phyloP scores from a whole-genome alignment of 2,329 filamentous ascomycete genomes.

The Diaporthe destruens region DNA sequence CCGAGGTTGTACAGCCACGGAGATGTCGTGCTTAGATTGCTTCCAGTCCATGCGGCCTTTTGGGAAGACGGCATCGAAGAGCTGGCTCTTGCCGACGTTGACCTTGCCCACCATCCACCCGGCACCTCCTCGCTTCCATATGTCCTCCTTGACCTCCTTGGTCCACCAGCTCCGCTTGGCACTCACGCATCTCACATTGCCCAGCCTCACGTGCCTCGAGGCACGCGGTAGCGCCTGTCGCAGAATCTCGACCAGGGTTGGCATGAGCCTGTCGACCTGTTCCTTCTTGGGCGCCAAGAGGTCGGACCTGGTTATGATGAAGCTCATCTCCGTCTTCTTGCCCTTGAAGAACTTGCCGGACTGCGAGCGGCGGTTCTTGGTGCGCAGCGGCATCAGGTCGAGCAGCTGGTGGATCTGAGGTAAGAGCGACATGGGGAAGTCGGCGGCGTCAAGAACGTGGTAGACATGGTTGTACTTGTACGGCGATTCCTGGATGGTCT shows the following conservation, averaged over 20 bases:
- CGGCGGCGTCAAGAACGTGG: conserved; percentile 93
- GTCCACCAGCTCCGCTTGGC: conserved; percentile 93
- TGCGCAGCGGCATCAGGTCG: conserved; percentile 78
- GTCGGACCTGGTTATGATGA: conserved; percentile 91
- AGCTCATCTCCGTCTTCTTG: conserved; percentile 82
- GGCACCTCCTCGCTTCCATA: conserved; percentile 85
- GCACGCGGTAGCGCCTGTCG: conserved; percentile 79
- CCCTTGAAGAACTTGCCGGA: conserved; percentile 74
- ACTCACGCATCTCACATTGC: conserved; percentile 89
- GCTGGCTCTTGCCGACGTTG: conserved; percentile 95
- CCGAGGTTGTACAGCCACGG: conserved; percentile 46
- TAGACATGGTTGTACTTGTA: conserved; percentile 95
- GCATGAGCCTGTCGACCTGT: conserved; percentile 88
- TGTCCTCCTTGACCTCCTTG: conserved; percentile 84
- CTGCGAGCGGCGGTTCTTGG: conserved; percentile 82
- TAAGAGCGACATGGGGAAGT: conserved; percentile 94
- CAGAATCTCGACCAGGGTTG: conserved; percentile 82
- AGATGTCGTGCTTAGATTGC: conserved; percentile 54
- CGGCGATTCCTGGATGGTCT: conserved; percentile 89
- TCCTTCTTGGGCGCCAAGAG: conserved; percentile 85
- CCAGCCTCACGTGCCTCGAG: conserved; percentile 80
- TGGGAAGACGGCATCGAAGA: conserved; percentile 90
- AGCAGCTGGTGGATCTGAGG: conserved; percentile 80
- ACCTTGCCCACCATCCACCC: conserved; percentile 98
- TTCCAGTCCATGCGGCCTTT: conserved; percentile 70